A percentile compares a stretch with the other conserved stretches of the same genome.
Evolutionary conservation across 768 basidiomycete genomes (phyloP).

Genomic region (Daedalea quercina): DNA sequence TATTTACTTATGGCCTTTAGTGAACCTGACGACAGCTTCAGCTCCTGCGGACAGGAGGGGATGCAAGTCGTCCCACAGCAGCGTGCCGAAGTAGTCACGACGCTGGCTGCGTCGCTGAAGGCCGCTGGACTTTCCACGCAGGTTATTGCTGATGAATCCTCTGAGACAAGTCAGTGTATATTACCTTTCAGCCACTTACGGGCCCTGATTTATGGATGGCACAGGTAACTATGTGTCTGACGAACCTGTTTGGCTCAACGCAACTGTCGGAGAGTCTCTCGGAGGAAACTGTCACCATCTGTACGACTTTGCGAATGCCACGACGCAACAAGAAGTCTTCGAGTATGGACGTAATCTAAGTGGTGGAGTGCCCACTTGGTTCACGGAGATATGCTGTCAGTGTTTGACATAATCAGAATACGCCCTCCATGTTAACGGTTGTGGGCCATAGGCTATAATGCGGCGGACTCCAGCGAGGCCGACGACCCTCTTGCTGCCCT

Average conservation of each 20-base stretch:
- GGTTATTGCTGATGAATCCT: slow-evolving; percentile 34
- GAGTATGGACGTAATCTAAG: slow-evolving; percentile 10
- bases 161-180: background rate
- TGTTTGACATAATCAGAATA: background rate
- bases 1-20: background rate
- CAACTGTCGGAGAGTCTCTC: slow-evolving; percentile 20
- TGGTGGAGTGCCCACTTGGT: slow-evolving; percentile 16
- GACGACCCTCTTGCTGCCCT: slow-evolving; percentile 12
- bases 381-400: slow-evolving; percentile 19
- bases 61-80: slow-evolving; percentile 36
- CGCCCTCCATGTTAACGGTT: no score
- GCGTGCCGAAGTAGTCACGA: slow-evolving; percentile 36
- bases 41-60: slow-evolving; percentile 39
- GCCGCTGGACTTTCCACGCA: slow-evolving; percentile 6
- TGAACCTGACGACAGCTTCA: slow-evolving; percentile 21
- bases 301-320: slow-evolving; percentile 39
- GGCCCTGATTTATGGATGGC: slow-evolving; percentile 9
- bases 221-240: slow-evolving; percentile 14
- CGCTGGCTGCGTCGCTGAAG: slow-evolving; percentile 17
- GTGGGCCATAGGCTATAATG: slow-evolving; percentile 7
- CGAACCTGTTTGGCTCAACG: slow-evolving; percentile 15
- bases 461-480: slow-evolving; percentile 7
- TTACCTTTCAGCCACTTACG: background rate
- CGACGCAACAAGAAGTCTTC: slow-evolving; percentile 11
- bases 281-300: slow-evolving; percentile 37